phyloP scores from a whole-genome alignment of 331 rosid genomes.

The Cucumis variabilis region DNA sequence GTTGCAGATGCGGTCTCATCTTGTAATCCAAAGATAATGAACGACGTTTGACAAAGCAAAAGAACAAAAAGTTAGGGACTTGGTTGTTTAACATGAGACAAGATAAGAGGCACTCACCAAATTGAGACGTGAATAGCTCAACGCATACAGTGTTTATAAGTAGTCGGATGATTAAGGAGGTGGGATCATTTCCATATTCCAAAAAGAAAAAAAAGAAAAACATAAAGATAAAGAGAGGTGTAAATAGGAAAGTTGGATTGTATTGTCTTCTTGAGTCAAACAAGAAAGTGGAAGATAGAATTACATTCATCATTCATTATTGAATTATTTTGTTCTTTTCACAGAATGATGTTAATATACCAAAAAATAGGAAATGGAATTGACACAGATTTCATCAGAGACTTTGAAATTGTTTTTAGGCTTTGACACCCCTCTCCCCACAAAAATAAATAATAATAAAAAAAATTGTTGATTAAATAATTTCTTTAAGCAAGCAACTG shows the following conservation, averaged over 20 bases:
- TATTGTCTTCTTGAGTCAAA: neutral
- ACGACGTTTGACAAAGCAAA: slow-evolving; percentile 46
- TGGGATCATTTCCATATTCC: slow-evolving; percentile 9
- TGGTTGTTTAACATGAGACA: slow-evolving; percentile 4
- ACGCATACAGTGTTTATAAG: neutral
- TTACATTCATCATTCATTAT: neutral
- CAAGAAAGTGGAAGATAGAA: neutral
- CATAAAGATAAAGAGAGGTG: neutral
- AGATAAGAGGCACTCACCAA: slow-evolving; percentile 20
- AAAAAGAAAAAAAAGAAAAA: neutral
- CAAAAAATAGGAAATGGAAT: neutral
- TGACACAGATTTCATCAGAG: neutral
- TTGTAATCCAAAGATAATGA: slow-evolving; percentile 67
- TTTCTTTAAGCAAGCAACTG: neutral
- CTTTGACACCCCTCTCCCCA: neutral
- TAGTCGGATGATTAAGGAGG: neutral
- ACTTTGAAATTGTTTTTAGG: neutral
- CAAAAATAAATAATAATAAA: no score
- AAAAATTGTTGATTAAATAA: neutral
- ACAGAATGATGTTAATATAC: neutral
- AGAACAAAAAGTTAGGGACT: neutral
- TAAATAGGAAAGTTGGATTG: neutral
- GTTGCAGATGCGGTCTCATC: slow-evolving; percentile 84
- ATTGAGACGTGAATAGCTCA: neutral
- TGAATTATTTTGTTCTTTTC: neutral